phyloP scores from a whole-genome alignment of 176 grass and related monocot genomes.

The Avena eriantha region DNA sequence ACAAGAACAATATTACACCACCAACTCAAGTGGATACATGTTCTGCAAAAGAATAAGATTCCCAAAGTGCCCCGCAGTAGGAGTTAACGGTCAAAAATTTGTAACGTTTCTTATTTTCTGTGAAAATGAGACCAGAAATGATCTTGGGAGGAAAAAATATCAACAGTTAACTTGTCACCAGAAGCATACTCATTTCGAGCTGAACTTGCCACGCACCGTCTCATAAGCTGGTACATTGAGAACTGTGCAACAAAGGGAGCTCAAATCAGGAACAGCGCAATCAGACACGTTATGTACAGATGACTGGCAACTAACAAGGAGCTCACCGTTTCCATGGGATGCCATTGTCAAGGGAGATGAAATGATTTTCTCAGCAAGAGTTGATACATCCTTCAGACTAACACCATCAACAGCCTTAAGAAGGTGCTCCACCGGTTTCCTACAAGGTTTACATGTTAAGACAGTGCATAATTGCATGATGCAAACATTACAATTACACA shows the following conservation, averaged over 20 bases:
- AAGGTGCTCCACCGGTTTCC: slow-evolving; percentile 87
- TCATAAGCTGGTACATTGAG: slow-evolving; percentile 80
- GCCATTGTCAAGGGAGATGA: slow-evolving; percentile 88
- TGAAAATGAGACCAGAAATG: slow-evolving; percentile 46
- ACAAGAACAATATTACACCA: slow-evolving; percentile 34
- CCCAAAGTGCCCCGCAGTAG: background rate
- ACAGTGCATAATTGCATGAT: slow-evolving; percentile 16
- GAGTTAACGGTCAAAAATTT: slow-evolving; percentile 51
- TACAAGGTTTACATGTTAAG: slow-evolving; percentile 41
- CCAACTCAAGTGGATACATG: slow-evolving; percentile 20
- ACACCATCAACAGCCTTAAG: slow-evolving; percentile 75
- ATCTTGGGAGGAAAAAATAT: slow-evolving; percentile 21
- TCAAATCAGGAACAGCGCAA: slow-evolving; percentile 12
- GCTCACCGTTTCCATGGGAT: slow-evolving; percentile 86
- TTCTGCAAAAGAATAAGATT: background rate
- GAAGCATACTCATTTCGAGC: slow-evolving; percentile 60
- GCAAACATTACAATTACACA: slow-evolving; percentile 4
- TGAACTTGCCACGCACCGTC: slow-evolving; percentile 85
- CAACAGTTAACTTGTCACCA: slow-evolving; percentile 51
- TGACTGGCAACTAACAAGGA: background rate
- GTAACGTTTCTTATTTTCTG: slow-evolving; percentile 45
- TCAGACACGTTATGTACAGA: slow-evolving; percentile 7
- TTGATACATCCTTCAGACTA: slow-evolving; percentile 79
- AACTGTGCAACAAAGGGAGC: slow-evolving; percentile 52
- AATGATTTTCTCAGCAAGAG: slow-evolving; percentile 80